Evolutionary conservation across 768 basidiomycete species (phyloP), one percentile per base, ranked within the genome.

Genomic region (Amylocystis lapponica): DNA sequence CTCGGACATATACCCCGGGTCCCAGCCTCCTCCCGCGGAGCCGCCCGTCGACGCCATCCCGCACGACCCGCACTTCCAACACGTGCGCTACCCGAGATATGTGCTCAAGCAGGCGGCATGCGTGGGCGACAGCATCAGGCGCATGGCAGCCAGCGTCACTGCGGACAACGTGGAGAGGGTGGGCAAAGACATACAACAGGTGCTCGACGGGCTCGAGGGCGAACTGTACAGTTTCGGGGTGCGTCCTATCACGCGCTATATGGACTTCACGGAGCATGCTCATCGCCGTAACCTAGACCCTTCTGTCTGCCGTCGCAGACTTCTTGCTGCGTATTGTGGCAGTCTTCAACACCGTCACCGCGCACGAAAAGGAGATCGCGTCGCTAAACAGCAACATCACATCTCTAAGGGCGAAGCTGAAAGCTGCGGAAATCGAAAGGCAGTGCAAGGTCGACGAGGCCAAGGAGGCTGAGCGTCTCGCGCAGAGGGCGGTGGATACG

Each of bases 91-190:
- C 25, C 16, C 43, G 19, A 4, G 11, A 20, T 13, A 26, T 5
- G 34, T 44, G 5, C 34, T 44, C 17, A 27, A 30, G 19, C 43
- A 44, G 16, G 43, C 43, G 6, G 19, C 3, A 25, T 31, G 21
- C 32, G 36, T 32, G n/a, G 16, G 34, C 12, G 21, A 36, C 7
- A 37, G 33, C 25, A 27, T 44, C 3, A 30, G 27, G 10, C 7
- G n/a, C 5, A 36, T 44, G 16, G 17, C 17, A 17, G 3, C 27
- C 5, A 17, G 21, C 9, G 19, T 22, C 21, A 44, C 4, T 4
- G 3, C 43, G 25, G 35, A 44, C 2, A 36, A 21, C 5, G 33
- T 44, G 11, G 9, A 20, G 17, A n/a, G 43, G 11, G 33, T 35
- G 4, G 36, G 12, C 4, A 20, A 22, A n/a, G 43, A 36, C 23